Base-by-base conservation (phyloP, 116 monocot genomes). In the Trichopus zeylanicus region DNA sequence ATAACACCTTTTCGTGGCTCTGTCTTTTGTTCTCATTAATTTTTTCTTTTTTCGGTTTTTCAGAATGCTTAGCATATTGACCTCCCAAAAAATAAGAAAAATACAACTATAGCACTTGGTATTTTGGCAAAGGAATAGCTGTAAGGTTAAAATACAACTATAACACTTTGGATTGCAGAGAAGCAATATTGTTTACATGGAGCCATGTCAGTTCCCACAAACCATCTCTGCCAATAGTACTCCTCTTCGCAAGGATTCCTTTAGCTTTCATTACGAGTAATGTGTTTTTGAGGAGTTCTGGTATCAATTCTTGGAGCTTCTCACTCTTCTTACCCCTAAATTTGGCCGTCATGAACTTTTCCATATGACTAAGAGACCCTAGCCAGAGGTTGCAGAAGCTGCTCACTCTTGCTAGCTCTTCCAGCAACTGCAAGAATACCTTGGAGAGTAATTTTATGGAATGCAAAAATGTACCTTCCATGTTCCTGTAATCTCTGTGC, bases 121-220 rank as follows among this genome's bases (percentile, higher is more conserved):
- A n/a, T n/a, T n/a, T n/a, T n/a, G n/a, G n/a, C n/a, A n/a, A n/a
- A n/a, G n/a, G n/a, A n/a, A n/a, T n/a, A n/a, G n/a, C n/a, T n/a
- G n/a, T n/a, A n/a, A n/a, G n/a, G n/a, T n/a, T n/a, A n/a, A n/a
- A n/a, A n/a, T n/a, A n/a, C n/a, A n/a, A n/a, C n/a, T n/a, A n/a
- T n/a, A 84, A 84, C n/a, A 91, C 70, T 64, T 91, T 80, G 1
- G 57, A 67, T 31, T 79, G 80, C 61, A 86, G 58, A 29, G 71
- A 64, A 7, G 76, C 70, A 33, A 86, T 78, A 39, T 91, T 86
- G 62, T 83, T 91, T 11, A 86, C 78, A 63, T 86, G 80, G 55
- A 86, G 66, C 86, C 83, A 91, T 32, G 87, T 91, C 25, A 83
- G 57, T 29, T 86, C 86, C 91, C 91, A 91, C 61, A 91, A 65